Percentiles rank a stretch among this genome's conserved stretches.
Conservation (phyloP, 176 grass and related monocot species). For the Aegilops bicornis region DNA sequence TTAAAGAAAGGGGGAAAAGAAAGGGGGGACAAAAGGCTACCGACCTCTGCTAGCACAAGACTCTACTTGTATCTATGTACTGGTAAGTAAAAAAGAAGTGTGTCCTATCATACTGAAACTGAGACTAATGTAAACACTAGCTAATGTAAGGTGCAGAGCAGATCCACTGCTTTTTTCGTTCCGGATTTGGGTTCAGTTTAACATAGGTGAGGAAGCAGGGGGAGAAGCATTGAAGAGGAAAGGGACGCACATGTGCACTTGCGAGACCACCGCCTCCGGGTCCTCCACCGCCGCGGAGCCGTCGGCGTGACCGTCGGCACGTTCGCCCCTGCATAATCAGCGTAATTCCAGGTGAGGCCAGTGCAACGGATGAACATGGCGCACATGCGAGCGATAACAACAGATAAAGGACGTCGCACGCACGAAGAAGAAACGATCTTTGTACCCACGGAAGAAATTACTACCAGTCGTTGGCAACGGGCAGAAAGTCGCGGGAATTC, state of each 20-base stretch:
- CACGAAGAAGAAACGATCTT: no score
- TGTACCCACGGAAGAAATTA: no score
- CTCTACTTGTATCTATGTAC: not conserved
- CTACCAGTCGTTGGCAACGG: not conserved
- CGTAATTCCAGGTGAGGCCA: not conserved
- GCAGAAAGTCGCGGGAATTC: not conserved
- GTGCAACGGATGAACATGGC: not conserved
- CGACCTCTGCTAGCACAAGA: not conserved
- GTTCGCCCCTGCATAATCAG: not conserved
- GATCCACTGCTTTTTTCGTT: not conserved
- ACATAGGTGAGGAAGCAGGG: no score
- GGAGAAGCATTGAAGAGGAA: not conserved
- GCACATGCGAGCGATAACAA: not conserved
- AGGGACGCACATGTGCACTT: conserved; percentile 70
- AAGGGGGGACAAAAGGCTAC: not conserved
- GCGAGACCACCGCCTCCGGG: conserved; percentile 62
- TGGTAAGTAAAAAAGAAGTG: not conserved
- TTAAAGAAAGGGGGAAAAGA: no score
- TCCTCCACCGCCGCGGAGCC: conserved; percentile 42
- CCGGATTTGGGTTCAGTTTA: no score
- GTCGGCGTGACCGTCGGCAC: not conserved
- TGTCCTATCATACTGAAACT: not conserved
- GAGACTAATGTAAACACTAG: no score
- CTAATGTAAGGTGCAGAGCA: not conserved
- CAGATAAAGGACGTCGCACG: not conserved